phyloP scores from a whole-genome alignment of 179 eudicot species.

The Vitellaria paradoxa region DNA sequence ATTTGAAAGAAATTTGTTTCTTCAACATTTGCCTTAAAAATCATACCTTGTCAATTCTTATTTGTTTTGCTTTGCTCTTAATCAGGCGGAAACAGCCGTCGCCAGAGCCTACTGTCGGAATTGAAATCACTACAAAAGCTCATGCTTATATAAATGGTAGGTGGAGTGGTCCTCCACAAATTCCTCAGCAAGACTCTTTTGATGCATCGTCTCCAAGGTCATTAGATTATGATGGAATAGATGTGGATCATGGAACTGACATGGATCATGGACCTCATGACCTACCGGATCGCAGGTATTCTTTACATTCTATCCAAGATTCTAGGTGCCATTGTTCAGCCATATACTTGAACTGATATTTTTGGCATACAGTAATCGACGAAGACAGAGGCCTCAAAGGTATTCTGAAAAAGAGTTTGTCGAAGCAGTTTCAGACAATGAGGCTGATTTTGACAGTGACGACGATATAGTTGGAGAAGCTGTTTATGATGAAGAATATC shows the following conservation, averaged over 20 bases:
- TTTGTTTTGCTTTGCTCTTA: not conserved
- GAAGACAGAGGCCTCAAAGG: conserved; percentile 71
- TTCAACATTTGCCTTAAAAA: not conserved
- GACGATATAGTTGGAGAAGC: conserved; percentile 90
- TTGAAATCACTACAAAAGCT: conserved; percentile 35
- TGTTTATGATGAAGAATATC: conserved; percentile 76
- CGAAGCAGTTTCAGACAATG: conserved; percentile 61
- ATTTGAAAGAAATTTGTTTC: not conserved
- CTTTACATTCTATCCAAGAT: not conserved
- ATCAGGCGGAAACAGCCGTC: conserved; percentile 55
- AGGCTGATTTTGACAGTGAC: conserved; percentile 58
- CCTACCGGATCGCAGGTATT: conserved; percentile 58
- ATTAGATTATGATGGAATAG: conserved; percentile 41
- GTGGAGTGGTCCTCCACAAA: conserved; percentile 47
- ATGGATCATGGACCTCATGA: conserved; percentile 34
- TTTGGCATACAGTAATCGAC: conserved; percentile 41
- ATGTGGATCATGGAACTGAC: conserved; percentile 30
- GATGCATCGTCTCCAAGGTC: conserved; percentile 52
- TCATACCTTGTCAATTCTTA: not conserved
- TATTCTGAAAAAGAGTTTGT: conserved; percentile 68
- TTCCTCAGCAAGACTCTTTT: conserved; percentile 37
- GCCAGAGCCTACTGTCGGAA: conserved; percentile 52
- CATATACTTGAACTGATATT: conserved; percentile 1
- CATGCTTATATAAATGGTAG: conserved; percentile 52
- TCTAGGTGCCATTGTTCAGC: conserved; percentile 9